A percentile compares a stretch with the other conserved stretches of the same genome.
Conservation (phyloP, 345 rosid genomes). For the Abelmoschus esculentus region DNA sequence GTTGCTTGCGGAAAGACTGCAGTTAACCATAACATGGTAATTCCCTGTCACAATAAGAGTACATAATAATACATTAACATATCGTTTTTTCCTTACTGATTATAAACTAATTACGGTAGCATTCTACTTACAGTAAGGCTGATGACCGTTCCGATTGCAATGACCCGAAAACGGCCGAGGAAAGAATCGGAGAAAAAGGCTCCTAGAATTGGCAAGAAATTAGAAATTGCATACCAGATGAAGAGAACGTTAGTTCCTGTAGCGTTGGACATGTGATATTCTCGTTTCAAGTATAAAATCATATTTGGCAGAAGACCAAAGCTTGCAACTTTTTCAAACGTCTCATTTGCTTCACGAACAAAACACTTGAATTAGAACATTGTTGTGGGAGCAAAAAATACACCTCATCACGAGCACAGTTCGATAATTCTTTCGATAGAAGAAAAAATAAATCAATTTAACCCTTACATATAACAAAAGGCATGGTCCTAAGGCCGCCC, state of each 20-base stretch:
- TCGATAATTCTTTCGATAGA: no score
- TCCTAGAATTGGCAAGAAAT: constrained; percentile 35
- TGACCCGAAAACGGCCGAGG: constrained; percentile 39
- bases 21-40: constrained; percentile 37
- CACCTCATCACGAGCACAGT: no score
- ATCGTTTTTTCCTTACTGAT: neutral
- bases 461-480: constrained; percentile 39
- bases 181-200: constrained; percentile 48
- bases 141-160: constrained; percentile 27
- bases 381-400: no score
- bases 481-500: constrained; percentile 47
- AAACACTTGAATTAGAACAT: no score
- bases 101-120: neutral
- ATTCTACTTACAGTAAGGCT: constrained; percentile 26
- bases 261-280: constrained; percentile 32
- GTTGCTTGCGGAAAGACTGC: constrained; percentile 28
- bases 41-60: constrained; percentile 25
- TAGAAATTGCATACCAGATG: constrained; percentile 34
- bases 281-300: constrained; percentile 27
- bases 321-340: constrained; percentile 43
- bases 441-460: neutral
- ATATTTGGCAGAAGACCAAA: constrained; percentile 41
- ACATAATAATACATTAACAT: neutral
- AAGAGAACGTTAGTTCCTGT: constrained; percentile 29
- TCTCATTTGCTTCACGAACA: constrained; percentile 40